Conservation (phyloP, 2,329 filamentous ascomycete genomes). For the Rhinocladiella similis region DNA sequence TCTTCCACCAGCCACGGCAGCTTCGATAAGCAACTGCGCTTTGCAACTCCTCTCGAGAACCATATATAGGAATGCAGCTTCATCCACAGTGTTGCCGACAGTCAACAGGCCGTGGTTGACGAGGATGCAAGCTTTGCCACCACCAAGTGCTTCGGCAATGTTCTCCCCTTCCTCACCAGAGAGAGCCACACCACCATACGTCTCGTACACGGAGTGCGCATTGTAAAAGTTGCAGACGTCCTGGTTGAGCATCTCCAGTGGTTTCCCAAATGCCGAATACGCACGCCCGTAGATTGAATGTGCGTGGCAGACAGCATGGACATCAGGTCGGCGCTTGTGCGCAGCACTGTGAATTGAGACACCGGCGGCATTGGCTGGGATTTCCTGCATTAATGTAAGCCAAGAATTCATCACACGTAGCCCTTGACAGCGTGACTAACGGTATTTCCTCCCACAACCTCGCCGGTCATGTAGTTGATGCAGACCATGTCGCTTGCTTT, state of each 20-base stretch:
- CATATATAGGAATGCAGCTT: slow-evolving; percentile 70
- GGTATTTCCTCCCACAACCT: slow-evolving; percentile 61
- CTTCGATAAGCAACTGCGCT: slow-evolving; percentile 67
- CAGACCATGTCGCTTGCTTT: slow-evolving; percentile 67
- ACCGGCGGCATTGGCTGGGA: slow-evolving; percentile 40
- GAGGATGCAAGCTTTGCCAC: slow-evolving; percentile 28
- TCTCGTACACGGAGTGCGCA: slow-evolving; percentile 63
- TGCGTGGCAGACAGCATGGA: slow-evolving; percentile 39
- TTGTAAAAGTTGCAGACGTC: slow-evolving; percentile 45
- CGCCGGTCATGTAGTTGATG: slow-evolving; percentile 58
- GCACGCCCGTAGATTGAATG: slow-evolving; percentile 49
- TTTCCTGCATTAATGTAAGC: background rate
- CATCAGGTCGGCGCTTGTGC: slow-evolving; percentile 55
- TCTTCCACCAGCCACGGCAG: slow-evolving; percentile 53
- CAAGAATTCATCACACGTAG: background rate
- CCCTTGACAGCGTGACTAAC: background rate
- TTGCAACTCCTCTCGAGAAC: slow-evolving; percentile 68
- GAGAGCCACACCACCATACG: slow-evolving; percentile 65
- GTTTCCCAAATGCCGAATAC: slow-evolving; percentile 47
- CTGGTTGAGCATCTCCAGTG: slow-evolving; percentile 50
- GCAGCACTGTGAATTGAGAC: slow-evolving; percentile 48
- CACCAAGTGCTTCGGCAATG: slow-evolving; percentile 50
- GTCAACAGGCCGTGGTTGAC: slow-evolving; percentile 50
- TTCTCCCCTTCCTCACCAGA: slow-evolving; percentile 61
- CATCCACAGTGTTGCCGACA: slow-evolving; percentile 70